Base-by-base conservation (phyloP, 495 filamentous ascomycete genomes). In the Trichocladium uniseriatum region DNA sequence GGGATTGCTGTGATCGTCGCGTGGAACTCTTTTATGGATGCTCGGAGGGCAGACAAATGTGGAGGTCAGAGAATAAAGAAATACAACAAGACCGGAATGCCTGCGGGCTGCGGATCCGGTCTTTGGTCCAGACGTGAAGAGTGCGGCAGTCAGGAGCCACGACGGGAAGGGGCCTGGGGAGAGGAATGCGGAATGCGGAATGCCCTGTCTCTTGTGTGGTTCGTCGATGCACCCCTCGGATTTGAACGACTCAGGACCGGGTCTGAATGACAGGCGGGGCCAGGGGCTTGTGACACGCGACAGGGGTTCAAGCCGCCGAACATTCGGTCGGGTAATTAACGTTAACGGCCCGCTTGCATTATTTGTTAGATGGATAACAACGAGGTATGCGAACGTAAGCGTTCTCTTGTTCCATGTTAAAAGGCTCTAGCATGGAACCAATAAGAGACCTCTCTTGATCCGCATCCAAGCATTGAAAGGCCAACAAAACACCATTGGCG, bases 201-300 rank as follows among this genome's bases (percentile, higher is more conserved):
- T 48, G 45, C 45, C 40, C 40, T 40, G 45, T 48, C 37, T 38
- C 15, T 38, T 38, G 36, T 11, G 32, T 32, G 32, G 44, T 14
- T 18, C 37, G 38, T 21, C 38, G 21, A 18, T 42, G 37, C 46
- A 42, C 38, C 38, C 38, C 38, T 41, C 38, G 2, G 2, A 32
- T 11, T 11, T 11, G 3, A 32, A 32, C 31, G 8, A 16, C 37
- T 38, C 7, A 19, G 37, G 37, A 3, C 15, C 31, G 37, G 16
- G 6, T n/a, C 37, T 2, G 37, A 21, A 38, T 5, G n/a, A n/a
- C n/a, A n/a, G 37, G 3, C 5, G 37, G 37, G 37, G 37, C 37
- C 37, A 38, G 37, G 37, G 37, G 37, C 8, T 38, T 38, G 37
- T 38, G 3, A 16, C 37, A 38, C 11, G 15, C 37, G 13, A 32